Percentiles rank a stretch among this genome's conserved stretches.
Evolutionary conservation across 805 yeast genomes (phyloP).

Genomic region (Ogataea trehalophila): DNA sequence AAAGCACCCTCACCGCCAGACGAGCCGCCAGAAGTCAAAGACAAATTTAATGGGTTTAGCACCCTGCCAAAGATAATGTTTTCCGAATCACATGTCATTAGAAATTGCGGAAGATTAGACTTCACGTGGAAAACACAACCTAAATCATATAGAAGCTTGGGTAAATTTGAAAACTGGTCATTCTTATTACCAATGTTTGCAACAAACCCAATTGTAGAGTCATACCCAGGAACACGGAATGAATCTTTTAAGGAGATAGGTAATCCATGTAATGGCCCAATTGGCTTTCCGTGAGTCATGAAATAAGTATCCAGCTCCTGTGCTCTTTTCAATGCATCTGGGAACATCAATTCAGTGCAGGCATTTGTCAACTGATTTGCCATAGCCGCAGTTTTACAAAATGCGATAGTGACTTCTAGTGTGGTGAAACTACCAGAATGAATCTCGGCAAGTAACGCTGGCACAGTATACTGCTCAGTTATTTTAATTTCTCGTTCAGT

Average conservation of each 20-base stretch:
- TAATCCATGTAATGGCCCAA: constrained; percentile 25
- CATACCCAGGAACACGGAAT: constrained; percentile 34
- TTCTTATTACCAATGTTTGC: constrained; percentile 7
- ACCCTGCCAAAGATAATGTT: constrained; percentile 48
- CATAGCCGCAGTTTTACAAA: constrained; percentile 27
- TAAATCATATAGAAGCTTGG: constrained; percentile 6
- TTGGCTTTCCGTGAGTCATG: constrained; percentile 7
- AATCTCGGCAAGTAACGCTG: constrained; percentile 5
- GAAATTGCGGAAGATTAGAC: constrained; percentile 48
- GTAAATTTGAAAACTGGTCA: constrained; percentile 18
- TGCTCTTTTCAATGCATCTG: constrained; percentile 21
- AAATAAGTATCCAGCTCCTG: constrained; percentile 14
- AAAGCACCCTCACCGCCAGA: constrained; percentile 64
- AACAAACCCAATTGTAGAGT: constrained; percentile 17
- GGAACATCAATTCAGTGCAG: constrained; percentile 22
- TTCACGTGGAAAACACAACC: constrained; percentile 41
- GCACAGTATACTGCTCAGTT: constrained; percentile 10
- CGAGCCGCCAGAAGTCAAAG: constrained; percentile 55
- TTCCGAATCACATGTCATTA: constrained; percentile 53
- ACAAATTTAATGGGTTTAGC: constrained; percentile 44
- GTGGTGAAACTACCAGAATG: constrained; percentile 13
- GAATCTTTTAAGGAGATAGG: constrained; percentile 53
- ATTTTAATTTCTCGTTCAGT: constrained; percentile 9
- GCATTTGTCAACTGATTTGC: constrained; percentile 26
- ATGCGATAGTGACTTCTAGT: constrained; percentile 19